phyloP scores from a whole-genome alignment of 2,329 filamentous ascomycete genomes.

The Neopestalotiopsis rosae region DNA sequence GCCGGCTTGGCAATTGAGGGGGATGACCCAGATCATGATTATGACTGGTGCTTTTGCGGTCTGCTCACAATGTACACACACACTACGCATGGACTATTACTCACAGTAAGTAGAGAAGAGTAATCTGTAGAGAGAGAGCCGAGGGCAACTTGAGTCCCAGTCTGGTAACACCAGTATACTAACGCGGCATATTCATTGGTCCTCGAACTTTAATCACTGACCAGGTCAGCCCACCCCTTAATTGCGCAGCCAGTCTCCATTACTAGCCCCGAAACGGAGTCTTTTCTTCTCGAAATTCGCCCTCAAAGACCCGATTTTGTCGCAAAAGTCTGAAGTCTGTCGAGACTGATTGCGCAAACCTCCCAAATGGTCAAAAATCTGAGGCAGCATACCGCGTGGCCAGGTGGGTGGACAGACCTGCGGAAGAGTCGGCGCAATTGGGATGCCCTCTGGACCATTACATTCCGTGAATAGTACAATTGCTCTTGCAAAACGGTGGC shows the following conservation, averaged over 20 bases:
- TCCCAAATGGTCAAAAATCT: neutral
- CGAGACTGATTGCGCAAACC: constrained; percentile 1
- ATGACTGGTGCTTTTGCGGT: neutral
- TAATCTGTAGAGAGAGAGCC: neutral
- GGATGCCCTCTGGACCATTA: too few relatives aligned
- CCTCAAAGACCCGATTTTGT: neutral
- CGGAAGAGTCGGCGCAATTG: too few relatives aligned
- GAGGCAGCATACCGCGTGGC: neutral
- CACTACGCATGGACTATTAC: too few relatives aligned
- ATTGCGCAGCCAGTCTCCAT: constrained; percentile 8
- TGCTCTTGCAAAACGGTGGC: too few relatives aligned
- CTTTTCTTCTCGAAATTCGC: constrained; percentile 3
- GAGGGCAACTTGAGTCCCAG: neutral
- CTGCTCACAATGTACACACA: neutral
- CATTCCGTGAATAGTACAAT: too few relatives aligned
- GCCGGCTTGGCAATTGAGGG: neutral
- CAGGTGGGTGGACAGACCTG: neutral
- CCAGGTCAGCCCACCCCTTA: constrained; percentile 3
- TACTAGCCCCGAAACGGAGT: neutral
- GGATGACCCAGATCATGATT: neutral
- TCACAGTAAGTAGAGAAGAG: too few relatives aligned
- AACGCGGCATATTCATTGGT: constrained; percentile 9
- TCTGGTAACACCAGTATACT: constrained; percentile 2
- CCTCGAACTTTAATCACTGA: constrained; percentile 11
- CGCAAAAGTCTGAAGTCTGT: neutral